Percentiles rank a stretch among this genome's conserved stretches.
Conservation (phyloP, 148 eudicot species). For the Bassia scoparia region DNA sequence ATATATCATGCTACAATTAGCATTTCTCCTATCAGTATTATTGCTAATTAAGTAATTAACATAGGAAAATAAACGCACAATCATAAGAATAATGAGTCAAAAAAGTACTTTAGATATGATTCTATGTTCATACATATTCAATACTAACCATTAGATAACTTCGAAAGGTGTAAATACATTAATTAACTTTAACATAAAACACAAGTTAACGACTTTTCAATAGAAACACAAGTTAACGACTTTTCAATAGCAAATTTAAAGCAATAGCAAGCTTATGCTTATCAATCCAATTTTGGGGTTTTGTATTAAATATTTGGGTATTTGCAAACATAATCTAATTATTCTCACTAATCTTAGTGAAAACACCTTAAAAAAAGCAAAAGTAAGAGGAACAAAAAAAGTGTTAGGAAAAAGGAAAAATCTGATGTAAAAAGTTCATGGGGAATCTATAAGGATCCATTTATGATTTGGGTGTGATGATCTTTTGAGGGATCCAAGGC, state of each 20-base stretch:
- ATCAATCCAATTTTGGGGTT: not conserved
- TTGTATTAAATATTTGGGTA: not conserved
- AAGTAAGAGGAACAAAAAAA: not conserved
- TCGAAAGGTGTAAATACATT: too few relatives aligned
- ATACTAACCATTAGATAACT: too few relatives aligned
- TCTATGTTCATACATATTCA: too few relatives aligned
- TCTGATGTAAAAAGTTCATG: conserved; percentile 2
- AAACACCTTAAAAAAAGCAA: not conserved
- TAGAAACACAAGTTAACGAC: not conserved
- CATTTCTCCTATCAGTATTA: too few relatives aligned
- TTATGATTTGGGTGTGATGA: conserved; percentile 16
- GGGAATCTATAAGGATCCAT: conserved; percentile 7
- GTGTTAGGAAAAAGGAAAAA: not conserved
- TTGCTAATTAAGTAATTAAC: too few relatives aligned
- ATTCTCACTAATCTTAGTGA: not conserved
- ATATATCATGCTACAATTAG: too few relatives aligned
- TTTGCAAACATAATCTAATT: not conserved
- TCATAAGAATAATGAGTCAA: too few relatives aligned
- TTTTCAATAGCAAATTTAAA: too few relatives aligned
- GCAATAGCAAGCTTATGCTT: too few relatives aligned
- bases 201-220: not conserved
- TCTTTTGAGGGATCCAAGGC: conserved; percentile 17
- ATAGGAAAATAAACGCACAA: too few relatives aligned
- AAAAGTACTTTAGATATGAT: too few relatives aligned
- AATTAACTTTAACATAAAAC: not conserved